Conservation (phyloP, 257 asterid species). For the Nicotiana benthamiana region DNA sequence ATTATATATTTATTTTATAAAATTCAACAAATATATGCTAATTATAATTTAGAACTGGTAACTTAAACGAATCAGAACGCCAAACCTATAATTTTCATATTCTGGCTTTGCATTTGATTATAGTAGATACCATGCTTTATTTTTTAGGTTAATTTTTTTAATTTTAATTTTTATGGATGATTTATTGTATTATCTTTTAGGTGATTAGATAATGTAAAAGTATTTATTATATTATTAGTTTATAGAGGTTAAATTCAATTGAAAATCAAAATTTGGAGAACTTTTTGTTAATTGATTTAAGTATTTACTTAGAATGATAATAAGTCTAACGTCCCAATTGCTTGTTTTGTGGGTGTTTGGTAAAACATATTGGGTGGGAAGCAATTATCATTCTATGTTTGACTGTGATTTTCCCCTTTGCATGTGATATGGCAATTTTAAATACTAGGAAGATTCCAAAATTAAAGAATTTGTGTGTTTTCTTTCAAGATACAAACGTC, state of each 20-base stretch:
- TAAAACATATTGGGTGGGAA: neutral
- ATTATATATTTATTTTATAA: too few relatives aligned
- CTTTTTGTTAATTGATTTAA: neutral
- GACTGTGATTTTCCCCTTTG: neutral
- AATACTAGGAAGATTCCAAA: neutral
- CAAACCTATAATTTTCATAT: too few relatives aligned
- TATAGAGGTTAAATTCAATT: neutral
- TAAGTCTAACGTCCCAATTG: neutral
- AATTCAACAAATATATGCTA: too few relatives aligned
- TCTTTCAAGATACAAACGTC: neutral
- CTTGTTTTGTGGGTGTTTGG: conserved; percentile 5
- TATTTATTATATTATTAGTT: neutral
- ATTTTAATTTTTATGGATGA: neutral
- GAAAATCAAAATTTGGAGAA: neutral
- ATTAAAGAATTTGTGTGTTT: neutral
- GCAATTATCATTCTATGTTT: conserved; percentile 1
- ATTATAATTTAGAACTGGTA: too few relatives aligned
- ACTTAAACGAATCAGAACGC: too few relatives aligned
- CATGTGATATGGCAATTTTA: neutral
- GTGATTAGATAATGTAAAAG: neutral
- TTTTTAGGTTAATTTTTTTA: neutral
- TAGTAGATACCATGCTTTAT: neutral
- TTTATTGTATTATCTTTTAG: neutral
- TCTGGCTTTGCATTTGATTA: too few relatives aligned
- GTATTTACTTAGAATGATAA: neutral